Base-by-base conservation (phyloP, 2,329 filamentous ascomycete genomes). In the Cladosporium sp. region DNA sequence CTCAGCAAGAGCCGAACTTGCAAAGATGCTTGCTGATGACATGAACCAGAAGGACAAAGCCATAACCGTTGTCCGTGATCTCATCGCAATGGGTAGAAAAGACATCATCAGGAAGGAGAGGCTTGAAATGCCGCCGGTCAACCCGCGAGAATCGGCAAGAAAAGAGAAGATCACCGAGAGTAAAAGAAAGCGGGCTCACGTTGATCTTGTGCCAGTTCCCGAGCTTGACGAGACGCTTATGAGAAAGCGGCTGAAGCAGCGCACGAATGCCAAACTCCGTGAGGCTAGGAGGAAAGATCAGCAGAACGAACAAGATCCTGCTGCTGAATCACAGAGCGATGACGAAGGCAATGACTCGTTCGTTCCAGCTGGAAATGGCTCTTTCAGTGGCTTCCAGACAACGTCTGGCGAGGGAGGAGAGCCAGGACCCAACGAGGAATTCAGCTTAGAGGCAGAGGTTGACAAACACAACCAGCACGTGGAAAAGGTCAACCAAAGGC, bases 1-100 rank as follows among this genome's bases (percentile, higher is more conserved):
- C 41, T 84, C 90, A 54, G 87, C 88, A 33, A 84, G 88, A 33
- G 82, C 87, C 25, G 82, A 88, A 59, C 75, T 96, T 8, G 88
- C 88, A 11, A 90, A 86, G 60, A 81, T 96, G 67, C 95, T 94
- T 62, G 88, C 94, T 64, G 64, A 53, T 55, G 82, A 78, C 55
- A 78, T 79, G 38, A 83, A 83, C 55, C 81, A 85, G 69, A 82
- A 79, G 18, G 85, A 90, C 60, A 82, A 88, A 60, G 90, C 90
- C 1, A 80, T 90, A 52, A 83, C 86, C 52, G 79, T 90, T 43
- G 82, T 88, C 42, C 85, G 85, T 29, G 85, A 94, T 64, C 83
- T 88, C 7, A 78, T 92, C 58, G 75, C 80, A 27, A 71, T 90
- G 25, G 76, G 76, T 42, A 50, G 56, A n/a, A 55, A 54, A 20